Evolutionary conservation across 1,284 basidiomycete species (phyloP).

Genomic region (Ceratobasidium theobromae): DNA sequence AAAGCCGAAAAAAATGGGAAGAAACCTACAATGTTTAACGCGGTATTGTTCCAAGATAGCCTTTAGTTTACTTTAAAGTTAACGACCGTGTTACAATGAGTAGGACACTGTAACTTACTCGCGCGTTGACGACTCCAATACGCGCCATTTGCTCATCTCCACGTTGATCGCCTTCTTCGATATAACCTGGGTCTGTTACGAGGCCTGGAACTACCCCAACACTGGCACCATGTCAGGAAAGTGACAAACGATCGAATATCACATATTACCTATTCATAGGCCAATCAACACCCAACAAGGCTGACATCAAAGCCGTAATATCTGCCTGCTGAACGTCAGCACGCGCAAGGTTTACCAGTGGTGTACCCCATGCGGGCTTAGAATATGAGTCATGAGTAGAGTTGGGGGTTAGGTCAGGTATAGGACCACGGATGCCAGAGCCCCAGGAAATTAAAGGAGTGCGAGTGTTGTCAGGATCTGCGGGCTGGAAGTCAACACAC

Average conservation of each 20-base stretch:
- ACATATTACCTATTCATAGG: constrained; percentile 76
- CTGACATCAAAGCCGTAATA: constrained; percentile 75
- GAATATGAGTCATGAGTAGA: constrained; percentile 72
- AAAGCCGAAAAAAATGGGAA: not conserved
- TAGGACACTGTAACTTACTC: constrained; percentile 44
- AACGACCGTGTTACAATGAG: not conserved
- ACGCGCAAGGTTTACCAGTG: constrained; percentile 52
- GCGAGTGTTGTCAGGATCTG: constrained; percentile 85
- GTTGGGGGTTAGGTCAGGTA: constrained; percentile 51
- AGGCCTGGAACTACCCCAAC: constrained; percentile 23
- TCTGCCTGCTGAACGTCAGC: constrained; percentile 85
- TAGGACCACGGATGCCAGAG: constrained; percentile 67
- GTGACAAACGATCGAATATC: constrained; percentile 57
- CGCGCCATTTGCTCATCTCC: constrained; percentile 52
- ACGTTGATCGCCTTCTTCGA: constrained; percentile 44
- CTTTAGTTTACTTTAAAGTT: constrained; percentile 43
- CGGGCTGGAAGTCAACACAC: constrained; percentile 19
- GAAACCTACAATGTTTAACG: constrained; percentile 65
- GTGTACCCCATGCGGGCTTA: constrained; percentile 56
- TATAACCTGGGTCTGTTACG: constrained; percentile 54
- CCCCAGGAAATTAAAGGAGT: constrained; percentile 88
- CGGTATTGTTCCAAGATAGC: constrained; percentile 79
- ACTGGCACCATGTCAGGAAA: not conserved
- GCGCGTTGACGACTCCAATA: constrained; percentile 70
- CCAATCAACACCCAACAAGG: constrained; percentile 69